These are phyloP conservation scores for Colletotrichum graminicola DNA, from an alignment of 2,329 filamentous ascomycete species.

Conservation along the genomic window DNA sequence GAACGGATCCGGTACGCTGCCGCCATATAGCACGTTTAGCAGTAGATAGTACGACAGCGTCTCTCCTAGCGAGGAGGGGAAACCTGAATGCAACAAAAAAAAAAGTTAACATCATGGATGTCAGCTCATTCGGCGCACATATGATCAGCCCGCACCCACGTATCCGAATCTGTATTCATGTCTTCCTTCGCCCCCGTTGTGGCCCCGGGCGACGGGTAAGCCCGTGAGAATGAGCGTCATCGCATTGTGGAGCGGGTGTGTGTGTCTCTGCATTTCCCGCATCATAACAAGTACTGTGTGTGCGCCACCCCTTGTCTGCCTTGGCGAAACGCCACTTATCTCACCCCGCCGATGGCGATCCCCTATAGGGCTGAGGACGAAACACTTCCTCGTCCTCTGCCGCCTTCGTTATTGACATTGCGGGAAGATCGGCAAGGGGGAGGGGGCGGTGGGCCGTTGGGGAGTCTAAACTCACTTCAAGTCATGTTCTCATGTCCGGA, in stretches of 20 bases:
- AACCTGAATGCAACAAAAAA: not conserved
- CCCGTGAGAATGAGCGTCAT: not conserved
- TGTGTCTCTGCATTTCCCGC: not conserved
- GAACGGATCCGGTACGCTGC: not conserved
- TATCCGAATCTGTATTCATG: not conserved
- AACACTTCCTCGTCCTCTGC: not conserved
- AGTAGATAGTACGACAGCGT: slow-evolving; percentile 15
- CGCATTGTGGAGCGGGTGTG: not conserved
- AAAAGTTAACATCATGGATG: not conserved
- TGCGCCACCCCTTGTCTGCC: not conserved
- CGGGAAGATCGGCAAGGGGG: not conserved
- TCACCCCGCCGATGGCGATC: slow-evolving; percentile 31
- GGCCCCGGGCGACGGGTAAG: not conserved
- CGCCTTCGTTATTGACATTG: not conserved
- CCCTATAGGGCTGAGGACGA: slow-evolving; percentile 31
- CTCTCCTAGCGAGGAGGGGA: not conserved
- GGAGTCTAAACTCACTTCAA: not conserved
- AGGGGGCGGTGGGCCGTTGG: not conserved
- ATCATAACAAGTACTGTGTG: not conserved
- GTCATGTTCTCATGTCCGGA: not conserved
- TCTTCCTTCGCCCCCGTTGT: not conserved
- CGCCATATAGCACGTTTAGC: not conserved
- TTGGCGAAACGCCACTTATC: slow-evolving; percentile 35
- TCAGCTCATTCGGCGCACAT: not conserved
- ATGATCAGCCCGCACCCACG: not conserved